Base-by-base conservation (phyloP, 805 yeast genomes). In the Metschnikowia matae region DNA sequence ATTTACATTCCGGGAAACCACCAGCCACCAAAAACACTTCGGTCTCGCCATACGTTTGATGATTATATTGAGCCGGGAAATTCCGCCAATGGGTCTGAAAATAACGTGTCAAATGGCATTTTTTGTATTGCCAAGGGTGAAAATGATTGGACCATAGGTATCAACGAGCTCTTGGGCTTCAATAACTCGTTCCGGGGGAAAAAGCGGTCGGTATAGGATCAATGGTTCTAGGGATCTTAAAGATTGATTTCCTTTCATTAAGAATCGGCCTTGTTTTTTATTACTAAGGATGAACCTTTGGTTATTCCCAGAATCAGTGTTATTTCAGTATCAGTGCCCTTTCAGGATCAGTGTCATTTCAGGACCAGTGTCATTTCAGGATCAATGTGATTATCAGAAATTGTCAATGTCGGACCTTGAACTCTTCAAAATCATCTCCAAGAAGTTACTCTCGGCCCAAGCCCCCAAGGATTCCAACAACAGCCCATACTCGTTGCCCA, bases 131-230 rank as follows among this genome's bases (percentile, higher is more conserved):
- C 96, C 0, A 78, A 83, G 52, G 77, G 85, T 6, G 89, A 84
- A 54, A 85, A 86, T 56, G 97, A 92, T 63, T 92, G 98, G 98
- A 90, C 91, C 1, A 80, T 79, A 51, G 96, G 96, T 33, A 83
- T 92, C 49, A 92, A 91, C 61, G 91, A 88, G 58, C 75, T 91
- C 51, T 68, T 91, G 40, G 97, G 97, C 1, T 91, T 91, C 75
- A 91, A 91, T 64, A 83, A 90, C 11, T 80, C 89, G 48, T 91
- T 91, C 65, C 84, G 85, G 59, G 77, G 53, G 29, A 48, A 52
- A 46, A 52, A 42, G 32, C n/a, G 38, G 29, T 26, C 29, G 29
- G 29, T 3, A 26, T 26, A 26, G 29, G 4, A 26, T 26, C 11
- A 1, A 26, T 3, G 29, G 29, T 8, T 26, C 4, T 4, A 26